Evolutionary conservation across 2,329 filamentous ascomycete genomes (phyloP).

Genomic region (Aulographum hederae): DNA sequence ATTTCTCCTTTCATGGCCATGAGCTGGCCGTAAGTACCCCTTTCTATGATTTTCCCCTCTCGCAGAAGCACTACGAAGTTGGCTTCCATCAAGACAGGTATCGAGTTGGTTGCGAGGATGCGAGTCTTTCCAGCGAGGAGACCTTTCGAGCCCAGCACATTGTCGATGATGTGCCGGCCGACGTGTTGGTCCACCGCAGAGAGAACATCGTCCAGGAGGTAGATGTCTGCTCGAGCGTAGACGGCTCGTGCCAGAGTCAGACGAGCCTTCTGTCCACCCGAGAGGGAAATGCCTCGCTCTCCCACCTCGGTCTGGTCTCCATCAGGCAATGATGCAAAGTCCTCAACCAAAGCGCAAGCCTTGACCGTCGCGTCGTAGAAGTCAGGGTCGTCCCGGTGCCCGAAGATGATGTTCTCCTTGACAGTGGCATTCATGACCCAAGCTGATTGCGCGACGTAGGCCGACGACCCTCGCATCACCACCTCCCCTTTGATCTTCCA

Average conservation of each 20-base stretch:
- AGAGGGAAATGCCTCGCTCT: slow-evolving; percentile 88
- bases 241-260: slow-evolving; percentile 84
- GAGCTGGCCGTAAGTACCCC: slow-evolving; percentile 77
- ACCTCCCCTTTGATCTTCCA: slow-evolving; percentile 81
- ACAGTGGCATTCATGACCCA: slow-evolving; percentile 99
- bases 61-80: slow-evolving; percentile 76
- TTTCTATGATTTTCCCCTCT: slow-evolving; percentile 68
- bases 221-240: slow-evolving; percentile 91
- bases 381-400: slow-evolving; percentile 76
- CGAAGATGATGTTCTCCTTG: slow-evolving; percentile 92
- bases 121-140: slow-evolving; percentile 73
- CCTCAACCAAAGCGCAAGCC: slow-evolving; percentile 77
- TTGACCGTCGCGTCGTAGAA: slow-evolving; percentile 90
- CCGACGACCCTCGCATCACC: slow-evolving; percentile 60
- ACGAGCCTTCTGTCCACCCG: slow-evolving; percentile 88
- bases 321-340: slow-evolving; percentile 83
- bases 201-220: slow-evolving; percentile 81
- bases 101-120: slow-evolving; percentile 87
- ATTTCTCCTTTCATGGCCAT: slow-evolving; percentile 90
- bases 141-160: slow-evolving; percentile 73
- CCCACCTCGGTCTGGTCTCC: slow-evolving; percentile 94
- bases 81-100: slow-evolving; percentile 73
- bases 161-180: slow-evolving; percentile 83
- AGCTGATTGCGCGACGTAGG: slow-evolving; percentile 80
- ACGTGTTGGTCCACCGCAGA: slow-evolving; percentile 98